These are phyloP conservation scores for Casuarina cunninghamiana DNA, from an alignment of 306 rosid species.

Conservation along the genomic window DNA sequence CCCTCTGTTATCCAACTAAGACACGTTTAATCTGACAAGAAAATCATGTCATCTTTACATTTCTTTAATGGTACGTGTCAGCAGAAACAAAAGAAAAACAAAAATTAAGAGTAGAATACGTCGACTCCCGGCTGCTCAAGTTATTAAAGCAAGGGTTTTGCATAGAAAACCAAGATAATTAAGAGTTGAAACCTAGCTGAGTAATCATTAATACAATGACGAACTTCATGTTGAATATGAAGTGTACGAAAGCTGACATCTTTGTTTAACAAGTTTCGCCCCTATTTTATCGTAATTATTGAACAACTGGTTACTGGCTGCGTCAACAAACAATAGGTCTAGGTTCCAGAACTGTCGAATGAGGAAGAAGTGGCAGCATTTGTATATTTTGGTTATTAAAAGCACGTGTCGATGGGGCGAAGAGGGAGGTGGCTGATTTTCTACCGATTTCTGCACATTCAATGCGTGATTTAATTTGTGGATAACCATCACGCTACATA, in stretches of 20 bases:
- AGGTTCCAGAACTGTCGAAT: neutral
- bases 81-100: too few species aligned
- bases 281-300: neutral
- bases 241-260: neutral
- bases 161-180: too few species aligned
- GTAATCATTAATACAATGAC: too few species aligned
- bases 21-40: neutral
- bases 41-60: neutral
- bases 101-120: too few species aligned
- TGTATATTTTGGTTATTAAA: neutral
- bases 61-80: neutral
- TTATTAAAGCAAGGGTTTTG: too few species aligned
- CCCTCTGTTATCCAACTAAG: neutral
- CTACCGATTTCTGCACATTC: neutral
- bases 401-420: neutral
- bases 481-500: constrained; percentile 9
- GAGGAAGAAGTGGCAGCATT: neutral
- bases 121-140: too few species aligned
- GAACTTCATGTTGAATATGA: too few species aligned
- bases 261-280: neutral
- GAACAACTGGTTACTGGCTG: neutral
- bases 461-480: too few species aligned
- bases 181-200: too few species aligned
- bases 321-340: neutral
- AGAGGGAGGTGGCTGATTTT: neutral